Evolutionary conservation across 1,139 yeast genomes (phyloP).

Genomic region (Yamadazyma conglobata): DNA sequence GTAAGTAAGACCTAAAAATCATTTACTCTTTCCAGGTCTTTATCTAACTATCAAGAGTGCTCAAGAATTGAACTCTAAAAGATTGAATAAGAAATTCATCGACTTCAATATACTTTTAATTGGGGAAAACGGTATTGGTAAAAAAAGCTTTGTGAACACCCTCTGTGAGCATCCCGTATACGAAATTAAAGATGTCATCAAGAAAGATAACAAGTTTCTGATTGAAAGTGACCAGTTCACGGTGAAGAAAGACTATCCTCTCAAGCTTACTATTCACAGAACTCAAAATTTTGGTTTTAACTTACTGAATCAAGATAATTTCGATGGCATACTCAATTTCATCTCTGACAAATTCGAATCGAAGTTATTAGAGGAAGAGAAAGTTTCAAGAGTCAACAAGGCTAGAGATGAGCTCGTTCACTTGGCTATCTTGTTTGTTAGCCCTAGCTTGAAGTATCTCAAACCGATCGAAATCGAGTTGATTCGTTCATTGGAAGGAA

Average conservation of each 20-base stretch:
- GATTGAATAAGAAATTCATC: constrained; percentile 16
- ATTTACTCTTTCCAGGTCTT: too few species aligned
- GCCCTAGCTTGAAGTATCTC: constrained; percentile 50
- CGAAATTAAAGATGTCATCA: constrained; percentile 5
- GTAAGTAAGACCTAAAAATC: constrained; percentile 5
- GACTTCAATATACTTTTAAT: constrained; percentile 27
- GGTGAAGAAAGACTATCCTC: constrained; percentile 17
- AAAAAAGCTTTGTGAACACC: constrained; percentile 30
- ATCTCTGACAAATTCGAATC: constrained; percentile 55
- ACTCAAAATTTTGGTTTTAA: constrained; percentile 30
- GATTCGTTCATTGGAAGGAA: constrained; percentile 47
- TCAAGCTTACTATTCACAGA: constrained; percentile 22
- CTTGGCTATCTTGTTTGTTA: constrained; percentile 53
- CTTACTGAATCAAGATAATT: constrained; percentile 30
- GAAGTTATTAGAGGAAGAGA: constrained; percentile 56
- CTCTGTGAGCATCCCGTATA: constrained; percentile 21
- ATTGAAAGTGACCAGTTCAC: constrained; percentile 8
- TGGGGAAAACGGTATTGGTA: constrained; percentile 37
- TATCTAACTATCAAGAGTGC: too few species aligned
- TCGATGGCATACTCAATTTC: constrained; percentile 36
- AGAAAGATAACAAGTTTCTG: constrained; percentile 2
- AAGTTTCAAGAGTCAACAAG: constrained; percentile 54
- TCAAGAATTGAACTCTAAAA: constrained; percentile 12
- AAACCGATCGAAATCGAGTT: constrained; percentile 41
- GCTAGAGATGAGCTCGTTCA: constrained; percentile 60